These are phyloP conservation scores for Aegilops speltoides DNA, from an alignment of 176 grass and related monocot species.

Conservation along the genomic window DNA sequence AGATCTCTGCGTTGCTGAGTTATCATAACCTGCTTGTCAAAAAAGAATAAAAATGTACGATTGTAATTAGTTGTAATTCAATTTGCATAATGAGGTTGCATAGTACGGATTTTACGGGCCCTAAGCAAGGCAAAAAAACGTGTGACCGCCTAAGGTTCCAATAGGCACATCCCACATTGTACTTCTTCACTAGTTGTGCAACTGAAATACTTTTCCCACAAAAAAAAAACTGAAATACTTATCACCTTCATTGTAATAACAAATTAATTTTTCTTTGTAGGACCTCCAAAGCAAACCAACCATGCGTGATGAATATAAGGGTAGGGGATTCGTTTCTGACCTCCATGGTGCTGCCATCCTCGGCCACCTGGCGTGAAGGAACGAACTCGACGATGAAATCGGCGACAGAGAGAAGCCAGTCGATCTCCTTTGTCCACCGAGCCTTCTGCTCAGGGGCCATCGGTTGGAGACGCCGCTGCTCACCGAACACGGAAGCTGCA, in stretches of 20 bases:
- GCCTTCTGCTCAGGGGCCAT: slow-evolving; percentile 69
- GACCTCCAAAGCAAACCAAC: neutral
- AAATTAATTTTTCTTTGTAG: no score
- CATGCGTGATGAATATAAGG: neutral
- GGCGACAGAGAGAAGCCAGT: slow-evolving; percentile 80
- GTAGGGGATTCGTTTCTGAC: slow-evolving; percentile 14
- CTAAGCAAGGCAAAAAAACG: no score
- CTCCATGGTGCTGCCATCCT: slow-evolving; percentile 73
- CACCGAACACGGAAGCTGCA: slow-evolving; percentile 91
- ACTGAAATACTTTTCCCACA: no score
- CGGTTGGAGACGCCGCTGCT: slow-evolving; percentile 74
- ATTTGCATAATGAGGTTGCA: neutral
- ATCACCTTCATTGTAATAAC: no score
- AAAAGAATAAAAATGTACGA: neutral
- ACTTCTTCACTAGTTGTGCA: no score
- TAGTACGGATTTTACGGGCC: neutral
- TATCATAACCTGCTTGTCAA: slow-evolving; percentile 62
- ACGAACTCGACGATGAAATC: slow-evolving; percentile 91
- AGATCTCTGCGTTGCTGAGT: slow-evolving; percentile 84
- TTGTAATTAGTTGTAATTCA: neutral
- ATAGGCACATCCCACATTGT: no score
- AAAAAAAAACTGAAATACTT: no score
- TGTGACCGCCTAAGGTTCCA: no score
- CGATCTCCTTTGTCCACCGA: slow-evolving; percentile 78
- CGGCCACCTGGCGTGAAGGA: slow-evolving; percentile 57